These are phyloP conservation scores for Lentinula edodes DNA, from an alignment of 768 basidiomycete species.

Conservation along the genomic window DNA sequence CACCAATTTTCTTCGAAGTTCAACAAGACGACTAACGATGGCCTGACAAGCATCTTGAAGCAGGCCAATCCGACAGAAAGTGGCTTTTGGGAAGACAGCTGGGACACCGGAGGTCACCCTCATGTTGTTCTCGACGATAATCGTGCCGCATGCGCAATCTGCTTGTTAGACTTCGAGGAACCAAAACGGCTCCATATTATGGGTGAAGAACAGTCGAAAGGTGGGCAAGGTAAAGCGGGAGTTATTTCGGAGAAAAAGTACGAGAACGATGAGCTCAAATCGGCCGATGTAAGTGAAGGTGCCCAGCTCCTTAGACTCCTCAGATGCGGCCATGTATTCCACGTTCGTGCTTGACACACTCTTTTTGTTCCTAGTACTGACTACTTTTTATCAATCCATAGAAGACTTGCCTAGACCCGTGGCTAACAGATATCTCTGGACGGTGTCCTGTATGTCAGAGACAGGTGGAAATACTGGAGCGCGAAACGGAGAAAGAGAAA, in stretches of 20 bases:
- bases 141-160: conserved; percentile 80
- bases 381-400: conserved; percentile 21
- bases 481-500: conserved; percentile 25
- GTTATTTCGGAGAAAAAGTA: conserved; percentile 30
- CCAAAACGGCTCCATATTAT: conserved; percentile 37
- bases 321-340: conserved; percentile 84
- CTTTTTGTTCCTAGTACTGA: neutral
- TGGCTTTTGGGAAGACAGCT: conserved; percentile 69
- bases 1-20: conserved; percentile 17
- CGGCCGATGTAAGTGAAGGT: conserved; percentile 71
- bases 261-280: conserved; percentile 36
- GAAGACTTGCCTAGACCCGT: conserved; percentile 89
- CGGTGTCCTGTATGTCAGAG: conserved; percentile 86
- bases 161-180: conserved; percentile 80
- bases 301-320: conserved; percentile 73
- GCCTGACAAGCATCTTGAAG: conserved; percentile 6
- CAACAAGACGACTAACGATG: conserved; percentile 10
- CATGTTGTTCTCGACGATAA: conserved; percentile 80
- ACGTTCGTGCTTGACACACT: conserved; percentile 47
- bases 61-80: conserved; percentile 20
- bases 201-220: conserved; percentile 7
- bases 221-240: conserved; percentile 23
- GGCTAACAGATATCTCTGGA: conserved; percentile 80
- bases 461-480: conserved; percentile 49
- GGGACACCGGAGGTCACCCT: conserved; percentile 73